These are phyloP conservation scores for Camptophora hylomeconis DNA, from an alignment of 2,329 filamentous ascomycete genomes.

Conservation along the genomic window DNA sequence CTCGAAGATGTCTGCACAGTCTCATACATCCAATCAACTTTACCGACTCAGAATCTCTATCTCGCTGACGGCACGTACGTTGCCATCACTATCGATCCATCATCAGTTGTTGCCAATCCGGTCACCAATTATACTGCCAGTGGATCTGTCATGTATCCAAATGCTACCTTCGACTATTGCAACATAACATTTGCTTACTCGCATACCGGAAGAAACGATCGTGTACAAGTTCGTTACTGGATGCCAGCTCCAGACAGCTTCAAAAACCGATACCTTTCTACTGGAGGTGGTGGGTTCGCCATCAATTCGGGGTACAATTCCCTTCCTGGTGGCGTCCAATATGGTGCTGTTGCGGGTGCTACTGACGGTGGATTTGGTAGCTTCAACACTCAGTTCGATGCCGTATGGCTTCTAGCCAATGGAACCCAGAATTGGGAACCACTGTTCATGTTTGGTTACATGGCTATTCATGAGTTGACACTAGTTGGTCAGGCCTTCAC, in stretches of 20 bases:
- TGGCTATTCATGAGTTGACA: slow-evolving; percentile 40
- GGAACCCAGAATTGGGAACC: slow-evolving; percentile 37
- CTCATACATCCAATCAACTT: slow-evolving; percentile 28
- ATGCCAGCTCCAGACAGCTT: slow-evolving; percentile 31
- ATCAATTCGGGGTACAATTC: slow-evolving; percentile 28
- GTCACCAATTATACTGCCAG: slow-evolving; percentile 25
- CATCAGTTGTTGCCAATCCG: slow-evolving; percentile 26
- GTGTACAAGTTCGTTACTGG: slow-evolving; percentile 28
- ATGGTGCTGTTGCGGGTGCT: slow-evolving; percentile 35
- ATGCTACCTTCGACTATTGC: slow-evolving; percentile 22
- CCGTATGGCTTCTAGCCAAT: slow-evolving; percentile 25
- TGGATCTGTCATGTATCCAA: slow-evolving; percentile 15
- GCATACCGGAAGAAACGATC: slow-evolving; percentile 27
- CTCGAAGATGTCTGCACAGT: slow-evolving; percentile 32
- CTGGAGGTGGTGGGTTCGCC: slow-evolving; percentile 34
- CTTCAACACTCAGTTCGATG: slow-evolving; percentile 29
- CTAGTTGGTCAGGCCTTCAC: slow-evolving; percentile 33
- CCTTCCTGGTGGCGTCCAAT: slow-evolving; percentile 30
- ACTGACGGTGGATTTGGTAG: slow-evolving; percentile 40
- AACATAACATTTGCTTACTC: slow-evolving; percentile 36
- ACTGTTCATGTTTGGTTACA: slow-evolving; percentile 38
- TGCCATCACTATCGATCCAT: slow-evolving; percentile 30
- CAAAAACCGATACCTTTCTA: slow-evolving; percentile 34
- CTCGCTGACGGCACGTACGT: slow-evolving; percentile 30
- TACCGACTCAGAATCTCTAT: too few species aligned